phyloP scores from a whole-genome alignment of 768 basidiomycete genomes.

The Cystofilobasidium capitatum region DNA sequence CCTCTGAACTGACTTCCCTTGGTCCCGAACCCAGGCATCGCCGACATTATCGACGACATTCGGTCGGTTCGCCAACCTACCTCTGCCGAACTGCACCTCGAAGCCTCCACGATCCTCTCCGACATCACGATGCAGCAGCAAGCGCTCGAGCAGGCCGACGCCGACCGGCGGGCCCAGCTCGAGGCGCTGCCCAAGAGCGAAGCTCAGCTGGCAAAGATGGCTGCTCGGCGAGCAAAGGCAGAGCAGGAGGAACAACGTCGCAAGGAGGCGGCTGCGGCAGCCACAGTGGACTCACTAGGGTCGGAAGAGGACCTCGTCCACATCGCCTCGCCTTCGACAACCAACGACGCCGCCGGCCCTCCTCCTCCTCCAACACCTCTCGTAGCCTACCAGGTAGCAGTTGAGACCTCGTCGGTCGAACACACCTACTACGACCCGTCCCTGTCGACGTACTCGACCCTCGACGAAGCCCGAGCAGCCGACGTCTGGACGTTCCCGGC shows the following conservation, averaged over 20 bases:
- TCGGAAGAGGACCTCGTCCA: conserved; percentile 5
- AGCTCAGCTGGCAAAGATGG: not conserved
- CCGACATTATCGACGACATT: conserved; percentile 65
- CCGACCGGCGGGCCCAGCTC: conserved; percentile 42
- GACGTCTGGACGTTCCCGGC: conserved; percentile 70
- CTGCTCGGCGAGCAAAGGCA: not conserved
- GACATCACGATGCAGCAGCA: conserved; percentile 27
- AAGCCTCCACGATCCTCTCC: conserved; percentile 29
- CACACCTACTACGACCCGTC: conserved; percentile 59
- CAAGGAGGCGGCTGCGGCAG: not conserved
- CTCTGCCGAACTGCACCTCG: conserved; percentile 31
- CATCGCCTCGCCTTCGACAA: conserved; percentile 30
- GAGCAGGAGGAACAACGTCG: not conserved
- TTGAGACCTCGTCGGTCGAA: conserved; percentile 55
- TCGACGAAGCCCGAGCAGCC: conserved; percentile 54
- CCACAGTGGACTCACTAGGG: not conserved
- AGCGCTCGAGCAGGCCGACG: conserved; percentile 34
- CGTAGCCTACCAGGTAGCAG: conserved; percentile 26
- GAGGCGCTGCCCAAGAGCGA: conserved; percentile 42
- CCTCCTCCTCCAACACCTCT: conserved; percentile 28
- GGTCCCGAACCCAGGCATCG: too few relatives aligned
- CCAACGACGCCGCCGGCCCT: conserved; percentile 26
- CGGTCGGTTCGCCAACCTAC: conserved; percentile 49
- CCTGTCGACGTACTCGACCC: conserved; percentile 45
- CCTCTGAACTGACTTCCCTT: not conserved